phyloP scores from a whole-genome alignment of 768 basidiomycete genomes.

The Suillus ampliporus region DNA sequence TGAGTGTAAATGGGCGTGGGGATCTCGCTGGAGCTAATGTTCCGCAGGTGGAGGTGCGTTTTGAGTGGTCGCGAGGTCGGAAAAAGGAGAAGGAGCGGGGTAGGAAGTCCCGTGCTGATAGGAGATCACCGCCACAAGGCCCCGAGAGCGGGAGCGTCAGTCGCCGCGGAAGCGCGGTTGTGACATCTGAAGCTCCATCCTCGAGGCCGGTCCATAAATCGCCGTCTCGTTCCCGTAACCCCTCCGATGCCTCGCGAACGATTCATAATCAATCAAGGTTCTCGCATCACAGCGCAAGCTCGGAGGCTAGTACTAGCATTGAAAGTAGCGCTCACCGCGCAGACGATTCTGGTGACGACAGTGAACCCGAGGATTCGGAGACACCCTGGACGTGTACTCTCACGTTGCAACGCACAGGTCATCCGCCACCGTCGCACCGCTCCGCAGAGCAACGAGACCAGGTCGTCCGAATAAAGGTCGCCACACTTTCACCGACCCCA shows the following conservation, averaged over 20 bases:
- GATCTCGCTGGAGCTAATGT: constrained; percentile 24
- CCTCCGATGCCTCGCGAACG: constrained; percentile 10
- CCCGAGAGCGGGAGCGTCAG: constrained; percentile 19
- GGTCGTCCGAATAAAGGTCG: constrained; percentile 64
- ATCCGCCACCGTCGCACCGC: constrained; percentile 16
- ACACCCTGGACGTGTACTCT: constrained; percentile 95
- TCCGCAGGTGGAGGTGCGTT: constrained; percentile 65
- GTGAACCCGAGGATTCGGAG: constrained; percentile 95
- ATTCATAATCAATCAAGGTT: constrained; percentile 45
- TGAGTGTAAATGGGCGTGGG: constrained; percentile 34
- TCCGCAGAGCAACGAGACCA: constrained; percentile 18
- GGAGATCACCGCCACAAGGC: constrained; percentile 15
- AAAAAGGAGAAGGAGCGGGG: constrained; percentile 27
- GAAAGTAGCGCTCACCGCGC: constrained; percentile 25
- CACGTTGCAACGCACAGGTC: constrained; percentile 56
- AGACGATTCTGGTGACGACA: constrained; percentile 72
- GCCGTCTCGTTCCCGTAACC: constrained; percentile 17
- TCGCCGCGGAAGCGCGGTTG: constrained; percentile 24
- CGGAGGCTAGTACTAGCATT: constrained; percentile 34
- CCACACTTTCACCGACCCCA: constrained; percentile 87
- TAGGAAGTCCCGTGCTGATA: constrained; percentile 28
- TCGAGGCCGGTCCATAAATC: constrained; percentile 16
- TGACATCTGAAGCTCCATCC: constrained; percentile 12
- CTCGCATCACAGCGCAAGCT: constrained; percentile 46
- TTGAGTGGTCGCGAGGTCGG: constrained; percentile 72